Evolutionary conservation across 2,329 filamentous ascomycete genomes (phyloP).

Genomic region (Aspergillus persii): DNA sequence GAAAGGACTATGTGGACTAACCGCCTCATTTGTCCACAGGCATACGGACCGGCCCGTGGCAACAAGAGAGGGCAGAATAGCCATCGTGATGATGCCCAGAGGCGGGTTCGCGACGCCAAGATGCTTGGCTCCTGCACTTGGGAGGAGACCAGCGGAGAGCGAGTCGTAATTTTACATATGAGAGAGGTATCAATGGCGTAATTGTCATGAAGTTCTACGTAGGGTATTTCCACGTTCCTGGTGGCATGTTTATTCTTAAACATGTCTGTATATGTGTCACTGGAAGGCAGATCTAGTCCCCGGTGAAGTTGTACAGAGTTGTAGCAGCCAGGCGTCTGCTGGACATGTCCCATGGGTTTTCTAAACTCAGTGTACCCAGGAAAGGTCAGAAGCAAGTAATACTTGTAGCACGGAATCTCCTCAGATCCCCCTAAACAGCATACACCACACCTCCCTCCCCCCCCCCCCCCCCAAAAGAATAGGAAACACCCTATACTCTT

Average conservation of each 20-base stretch:
- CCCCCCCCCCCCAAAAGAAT: not conserved
- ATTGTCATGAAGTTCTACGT: not conserved
- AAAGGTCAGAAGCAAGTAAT: too few relatives aligned
- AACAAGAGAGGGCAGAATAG: not conserved
- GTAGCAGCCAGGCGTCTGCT: not conserved
- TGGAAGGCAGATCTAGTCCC: not conserved
- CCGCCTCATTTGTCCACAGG: not conserved
- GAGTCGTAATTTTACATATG: not conserved
- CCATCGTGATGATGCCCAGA: not conserved
- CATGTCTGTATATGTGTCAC: not conserved
- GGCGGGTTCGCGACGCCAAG: constrained; percentile 2
- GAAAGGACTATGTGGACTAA: not conserved
- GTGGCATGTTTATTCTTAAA: too few relatives aligned
- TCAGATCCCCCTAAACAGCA: not conserved
- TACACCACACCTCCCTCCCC: too few relatives aligned
- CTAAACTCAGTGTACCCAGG: not conserved
- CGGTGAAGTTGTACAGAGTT: not conserved
- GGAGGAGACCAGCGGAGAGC: not conserved
- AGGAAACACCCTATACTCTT: not conserved
- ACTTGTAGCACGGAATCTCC: not conserved
- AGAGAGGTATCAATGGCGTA: not conserved
- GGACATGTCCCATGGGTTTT: not conserved
- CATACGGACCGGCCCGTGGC: not conserved
- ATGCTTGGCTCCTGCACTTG: not conserved
- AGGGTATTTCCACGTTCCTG: not conserved